Conservation (phyloP, 2,329 filamentous ascomycete species). For the Diaporthe sp. region DNA sequence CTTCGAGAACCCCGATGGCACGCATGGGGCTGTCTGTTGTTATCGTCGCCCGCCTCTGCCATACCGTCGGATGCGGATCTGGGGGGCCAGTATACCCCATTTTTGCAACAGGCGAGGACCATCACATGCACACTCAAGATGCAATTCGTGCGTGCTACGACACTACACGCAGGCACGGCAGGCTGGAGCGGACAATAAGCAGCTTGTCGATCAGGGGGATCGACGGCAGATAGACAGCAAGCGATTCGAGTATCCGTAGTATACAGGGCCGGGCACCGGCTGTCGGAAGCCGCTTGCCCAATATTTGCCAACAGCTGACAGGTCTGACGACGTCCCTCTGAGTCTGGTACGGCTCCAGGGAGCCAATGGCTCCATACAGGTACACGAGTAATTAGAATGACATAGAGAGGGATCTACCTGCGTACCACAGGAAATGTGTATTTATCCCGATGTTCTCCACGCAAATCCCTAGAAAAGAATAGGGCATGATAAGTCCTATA, state of each 20-base stretch:
- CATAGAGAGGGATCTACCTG: conserved; percentile 17
- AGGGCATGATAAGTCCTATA: not conserved
- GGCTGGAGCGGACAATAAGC: conserved; percentile 22
- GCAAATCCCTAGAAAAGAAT: not conserved
- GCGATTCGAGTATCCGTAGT: conserved; percentile 17
- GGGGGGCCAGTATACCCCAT: not conserved
- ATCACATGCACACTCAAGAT: conserved; percentile 8
- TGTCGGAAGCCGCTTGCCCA: conserved; percentile 17
- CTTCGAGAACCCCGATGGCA: conserved; percentile 12
- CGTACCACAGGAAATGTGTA: not conserved
- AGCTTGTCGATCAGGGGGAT: conserved; percentile 38
- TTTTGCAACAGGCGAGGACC: conserved; percentile 3
- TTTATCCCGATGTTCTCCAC: not conserved
- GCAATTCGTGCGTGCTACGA: conserved; percentile 11
- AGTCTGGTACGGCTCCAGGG: conserved; percentile 3
- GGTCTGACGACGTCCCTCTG: not conserved
- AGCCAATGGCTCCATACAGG: not conserved
- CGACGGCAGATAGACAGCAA: conserved; percentile 24
- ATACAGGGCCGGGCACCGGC: not conserved
- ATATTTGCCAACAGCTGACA: conserved; percentile 8
- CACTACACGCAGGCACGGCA: conserved; percentile 26
- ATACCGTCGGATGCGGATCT: conserved; percentile 17
- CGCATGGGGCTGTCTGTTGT: not conserved
- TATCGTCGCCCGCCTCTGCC: not conserved
- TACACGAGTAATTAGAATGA: conserved; percentile 23